Base-by-base conservation (phyloP, 1,139 yeast genomes). In the Yamadazyma oceani region DNA sequence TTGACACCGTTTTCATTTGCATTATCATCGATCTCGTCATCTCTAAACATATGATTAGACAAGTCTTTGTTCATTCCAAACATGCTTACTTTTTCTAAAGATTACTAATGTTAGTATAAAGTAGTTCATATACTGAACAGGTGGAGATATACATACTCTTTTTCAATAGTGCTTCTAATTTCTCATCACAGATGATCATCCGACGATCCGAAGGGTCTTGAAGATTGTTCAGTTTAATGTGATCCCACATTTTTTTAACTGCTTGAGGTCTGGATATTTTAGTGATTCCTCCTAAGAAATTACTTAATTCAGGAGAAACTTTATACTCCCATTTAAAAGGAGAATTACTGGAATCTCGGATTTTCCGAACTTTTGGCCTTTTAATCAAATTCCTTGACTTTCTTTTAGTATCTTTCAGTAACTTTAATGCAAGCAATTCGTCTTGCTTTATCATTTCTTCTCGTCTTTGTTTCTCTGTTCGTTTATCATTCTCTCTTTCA, bases 141-240 rank as follows among this genome's bases (percentile, higher is more conserved):
- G n/a, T n/a, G n/a, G n/a, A n/a, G n/a, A n/a, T n/a, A 46, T 49
- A 63, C 59, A 37, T 57, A 52, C 65, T 48, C 75, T 63, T 68
- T 42, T 66, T 88, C 58, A 86, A 85, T 3, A 85, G 53, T 5
- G 69, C 70, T 39, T 65, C 65, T 65, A 87, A 64, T 42, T 64
- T 71, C 1, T 74, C 86, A 55, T 87, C 94, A 54, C 94, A 85
- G 5, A 75, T 15, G 15, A 87, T 82, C 42, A 78, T 80, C 41
- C 94, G 65, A 46, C 74, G 73, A 57, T 86, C 87, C 1, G 64
- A 57, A 1, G 90, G 87, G 49, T 85, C 80, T 54, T 86, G 96
- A 30, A 87, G 62, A 35, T 78, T 60, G 42, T 82, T 57, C 16
- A 59, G 73, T 53, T 82, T 84, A 46, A 87, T 85, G 55, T 87